Percentiles rank a stretch among this genome's conserved stretches.
phyloP scores from a whole-genome alignment of 23 red algal genomes.

The Agarophyton chilense region DNA sequence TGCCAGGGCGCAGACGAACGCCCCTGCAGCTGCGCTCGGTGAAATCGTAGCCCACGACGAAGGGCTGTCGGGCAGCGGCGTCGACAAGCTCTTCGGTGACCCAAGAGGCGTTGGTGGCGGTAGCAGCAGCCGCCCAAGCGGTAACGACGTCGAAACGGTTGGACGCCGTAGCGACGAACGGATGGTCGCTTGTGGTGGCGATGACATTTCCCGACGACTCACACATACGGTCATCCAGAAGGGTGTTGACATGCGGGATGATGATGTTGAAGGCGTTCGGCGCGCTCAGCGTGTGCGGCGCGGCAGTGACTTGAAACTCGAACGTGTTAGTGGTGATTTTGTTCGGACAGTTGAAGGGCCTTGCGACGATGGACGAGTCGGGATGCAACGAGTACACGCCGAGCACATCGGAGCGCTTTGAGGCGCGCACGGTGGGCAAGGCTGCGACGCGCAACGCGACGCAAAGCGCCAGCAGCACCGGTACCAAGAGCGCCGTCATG shows the following conservation, averaged over 20 bases:
- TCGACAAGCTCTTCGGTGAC: conserved; percentile 15
- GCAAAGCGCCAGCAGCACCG: neutral
- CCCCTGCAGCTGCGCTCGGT: conserved; percentile 28
- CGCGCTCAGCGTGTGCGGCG: neutral
- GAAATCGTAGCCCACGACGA: conserved; percentile 42
- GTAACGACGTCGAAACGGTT: neutral
- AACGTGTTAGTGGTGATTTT: conserved; percentile 22
- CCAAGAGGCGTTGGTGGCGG: neutral
- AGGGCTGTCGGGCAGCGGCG: neutral
- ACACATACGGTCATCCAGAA: neutral
- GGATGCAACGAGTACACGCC: conserved; percentile 33
- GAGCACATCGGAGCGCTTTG: conserved; percentile 14
- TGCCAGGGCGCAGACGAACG: neutral
- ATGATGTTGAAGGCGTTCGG: conserved; percentile 33
- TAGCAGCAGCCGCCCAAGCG: conserved; percentile 6
- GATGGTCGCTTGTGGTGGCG: conserved; percentile 36
- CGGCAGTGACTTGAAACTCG: conserved; percentile 14
- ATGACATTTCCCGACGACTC: conserved; percentile 15
- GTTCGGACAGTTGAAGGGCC: neutral
- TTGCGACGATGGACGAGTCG: neutral
- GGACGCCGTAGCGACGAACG: neutral
- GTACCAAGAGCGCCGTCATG: neutral
- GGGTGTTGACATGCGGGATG: conserved; percentile 24
- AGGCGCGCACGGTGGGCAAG: neutral
- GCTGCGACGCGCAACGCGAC: neutral